Evolutionary conservation across 2,329 filamentous ascomycete genomes (phyloP).

Genomic region (Trichoderma atrobrunneum): DNA sequence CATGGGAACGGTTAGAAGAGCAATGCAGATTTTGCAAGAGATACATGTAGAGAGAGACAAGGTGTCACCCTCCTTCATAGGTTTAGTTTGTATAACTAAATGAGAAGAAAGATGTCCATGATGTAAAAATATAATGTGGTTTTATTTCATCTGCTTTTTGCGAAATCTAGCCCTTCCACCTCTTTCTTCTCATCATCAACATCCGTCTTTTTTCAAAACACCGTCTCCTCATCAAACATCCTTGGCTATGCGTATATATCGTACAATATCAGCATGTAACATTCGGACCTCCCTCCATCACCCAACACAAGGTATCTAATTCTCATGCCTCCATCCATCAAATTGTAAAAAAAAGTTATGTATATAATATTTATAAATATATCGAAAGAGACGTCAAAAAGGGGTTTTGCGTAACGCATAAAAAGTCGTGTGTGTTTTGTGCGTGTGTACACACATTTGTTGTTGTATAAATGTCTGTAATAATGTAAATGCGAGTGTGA

Average conservation of each 20-base stretch:
- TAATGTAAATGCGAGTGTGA: not conserved
- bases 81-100: not conserved
- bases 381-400: not conserved
- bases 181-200: not conserved
- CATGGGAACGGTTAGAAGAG: not conserved
- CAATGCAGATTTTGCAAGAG: not conserved
- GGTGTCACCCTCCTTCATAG: not conserved
- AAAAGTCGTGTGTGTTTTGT: slow-evolving; percentile 4
- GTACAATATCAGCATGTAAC: not conserved
- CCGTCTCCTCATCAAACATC: not conserved
- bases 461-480: not conserved
- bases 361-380: not conserved
- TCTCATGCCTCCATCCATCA: not conserved
- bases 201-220: not conserved
- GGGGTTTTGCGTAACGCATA: slow-evolving; percentile 8
- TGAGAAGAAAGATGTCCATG: not conserved
- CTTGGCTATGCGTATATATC: not conserved
- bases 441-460: not conserved
- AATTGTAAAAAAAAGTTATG: not conserved
- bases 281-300: not conserved
- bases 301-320: not conserved
- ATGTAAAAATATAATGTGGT: not conserved
- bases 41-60: not conserved
- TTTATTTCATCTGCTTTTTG: slow-evolving; percentile 9
- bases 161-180: not conserved